phyloP scores from a whole-genome alignment of 768 basidiomycete genomes.

The Hysterangium stoloniferum region DNA sequence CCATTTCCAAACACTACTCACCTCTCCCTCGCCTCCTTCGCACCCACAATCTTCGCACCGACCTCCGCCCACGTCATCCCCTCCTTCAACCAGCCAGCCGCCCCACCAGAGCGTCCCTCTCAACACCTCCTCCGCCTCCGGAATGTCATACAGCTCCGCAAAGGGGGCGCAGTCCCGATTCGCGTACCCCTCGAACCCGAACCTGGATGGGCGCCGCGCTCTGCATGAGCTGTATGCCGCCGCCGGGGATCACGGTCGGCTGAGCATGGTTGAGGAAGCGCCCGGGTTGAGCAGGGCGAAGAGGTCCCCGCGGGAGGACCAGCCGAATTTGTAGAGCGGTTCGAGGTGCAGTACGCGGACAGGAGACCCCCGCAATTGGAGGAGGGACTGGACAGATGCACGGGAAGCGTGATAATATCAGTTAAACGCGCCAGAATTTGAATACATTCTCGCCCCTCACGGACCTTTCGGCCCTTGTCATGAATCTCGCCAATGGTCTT shows the following conservation, averaged over 20 bases:
- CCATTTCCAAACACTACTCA: constrained; percentile 23
- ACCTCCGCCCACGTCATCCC: constrained; percentile 80
- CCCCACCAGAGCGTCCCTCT: constrained; percentile 93
- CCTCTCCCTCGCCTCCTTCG: constrained; percentile 63
- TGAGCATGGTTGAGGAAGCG: constrained; percentile 66
- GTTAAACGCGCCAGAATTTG: neutral
- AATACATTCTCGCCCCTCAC: constrained; percentile 10
- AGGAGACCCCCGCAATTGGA: constrained; percentile 95
- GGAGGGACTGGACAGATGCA: constrained; percentile 64
- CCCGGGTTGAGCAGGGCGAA: constrained; percentile 89
- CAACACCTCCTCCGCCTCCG: constrained; percentile 87
- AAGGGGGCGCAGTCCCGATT: constrained; percentile 92
- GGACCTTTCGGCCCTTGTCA: constrained; percentile 86
- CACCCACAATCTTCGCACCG: constrained; percentile 65
- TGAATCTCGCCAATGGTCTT: constrained; percentile 94
- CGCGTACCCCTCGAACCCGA: constrained; percentile 94
- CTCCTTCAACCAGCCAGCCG: constrained; percentile 76
- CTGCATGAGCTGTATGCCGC: constrained; percentile 83
- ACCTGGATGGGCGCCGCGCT: constrained; percentile 92
- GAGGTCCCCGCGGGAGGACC: constrained; percentile 94
- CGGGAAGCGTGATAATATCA: no score
- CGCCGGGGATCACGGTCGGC: constrained; percentile 60
- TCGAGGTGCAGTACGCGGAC: constrained; percentile 82
- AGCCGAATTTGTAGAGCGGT: constrained; percentile 99
- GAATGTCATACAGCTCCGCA: constrained; percentile 86